Evolutionary conservation across 352 stramenopile genomes (phyloP), one percentile per base, ranked within the genome.

Genomic region (Pythium phragmitis): DNA sequence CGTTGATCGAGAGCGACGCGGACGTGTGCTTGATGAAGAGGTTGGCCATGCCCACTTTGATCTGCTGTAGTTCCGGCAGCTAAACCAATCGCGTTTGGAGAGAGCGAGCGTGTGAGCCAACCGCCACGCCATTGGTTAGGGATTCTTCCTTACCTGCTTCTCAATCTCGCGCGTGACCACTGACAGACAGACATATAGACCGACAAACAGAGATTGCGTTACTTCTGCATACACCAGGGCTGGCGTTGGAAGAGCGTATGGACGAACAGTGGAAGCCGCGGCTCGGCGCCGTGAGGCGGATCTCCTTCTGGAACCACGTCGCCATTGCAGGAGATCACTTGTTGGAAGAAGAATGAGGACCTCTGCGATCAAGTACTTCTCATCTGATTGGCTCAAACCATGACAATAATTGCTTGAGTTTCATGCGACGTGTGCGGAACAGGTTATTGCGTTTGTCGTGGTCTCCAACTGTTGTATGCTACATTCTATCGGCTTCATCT

Each of bases 11-110:
- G 57, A 98, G 81, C 73, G 84, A 97, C 5, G 95, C 95, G n/a
- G 88, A 97, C 33, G 95, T 98, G 75, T 98, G 95, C 70, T 98
- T 96, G 63, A 98, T 96, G 60, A 98, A 98, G 41, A 98, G 69
- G 65, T 98, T 98, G 39, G 86, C 89, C 86, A 98, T 94, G 17
- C 95, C 95, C 42, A 98, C 85, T 60, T 97, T 96, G 53, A 98
- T 91, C 49, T 77, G 73, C 53, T 73, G 60, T 28, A 94, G 58
- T 68, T 94, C 85, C 3, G 83, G 85, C 12, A 94, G 17, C 67
- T 81, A 30, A 30, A 30, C 26, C 3, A 30, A 30, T 30, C 26
- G 26, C 26, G 26, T 30, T 30, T 30, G 26, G 26, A 30, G 26
- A 30, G 4, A 30, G 3, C 26, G 26, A 30, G 26, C 26, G 26